Evolutionary conservation across 2,329 filamentous ascomycete genomes (phyloP).

Genomic region (Trichoderma breve): DNA sequence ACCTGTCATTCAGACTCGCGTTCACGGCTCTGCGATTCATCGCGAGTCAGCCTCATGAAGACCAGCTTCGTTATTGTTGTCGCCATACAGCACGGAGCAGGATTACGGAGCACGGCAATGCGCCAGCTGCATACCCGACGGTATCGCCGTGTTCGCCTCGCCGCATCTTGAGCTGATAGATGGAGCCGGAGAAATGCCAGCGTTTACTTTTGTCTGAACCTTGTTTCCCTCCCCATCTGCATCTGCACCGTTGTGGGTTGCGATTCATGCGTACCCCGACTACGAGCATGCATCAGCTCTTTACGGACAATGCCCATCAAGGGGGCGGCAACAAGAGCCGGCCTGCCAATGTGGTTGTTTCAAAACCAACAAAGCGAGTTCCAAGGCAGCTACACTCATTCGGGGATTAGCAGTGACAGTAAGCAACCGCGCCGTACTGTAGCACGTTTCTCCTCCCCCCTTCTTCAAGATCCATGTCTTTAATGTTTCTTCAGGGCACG

Average conservation of each 20-base stretch:
- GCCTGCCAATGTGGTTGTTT: background rate
- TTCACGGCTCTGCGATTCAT: background rate
- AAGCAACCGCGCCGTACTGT: background rate
- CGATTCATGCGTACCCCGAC: background rate
- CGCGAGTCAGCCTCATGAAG: background rate
- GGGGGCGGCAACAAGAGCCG: background rate
- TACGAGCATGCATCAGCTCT: background rate
- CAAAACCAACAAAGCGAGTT: background rate
- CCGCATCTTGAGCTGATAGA: constrained; percentile 20
- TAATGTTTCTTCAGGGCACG: background rate
- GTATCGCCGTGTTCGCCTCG: constrained; percentile 15
- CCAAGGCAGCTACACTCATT: background rate
- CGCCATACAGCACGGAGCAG: background rate
- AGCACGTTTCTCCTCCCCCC: background rate
- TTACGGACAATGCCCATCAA: background rate
- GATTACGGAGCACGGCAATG: constrained; percentile 8
- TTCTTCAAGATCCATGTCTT: background rate
- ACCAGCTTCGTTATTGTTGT: background rate
- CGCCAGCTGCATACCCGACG: constrained; percentile 3
- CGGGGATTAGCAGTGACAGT: background rate
- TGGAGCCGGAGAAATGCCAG: constrained; percentile 9
- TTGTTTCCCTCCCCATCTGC: background rate
- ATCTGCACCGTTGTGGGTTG: background rate
- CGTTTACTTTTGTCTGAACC: background rate
- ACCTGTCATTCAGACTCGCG: background rate